A percentile compares a stretch with the other conserved stretches of the same genome.
Conservation (phyloP, 768 basidiomycete genomes). For the Candolleomyces eurysporus region DNA sequence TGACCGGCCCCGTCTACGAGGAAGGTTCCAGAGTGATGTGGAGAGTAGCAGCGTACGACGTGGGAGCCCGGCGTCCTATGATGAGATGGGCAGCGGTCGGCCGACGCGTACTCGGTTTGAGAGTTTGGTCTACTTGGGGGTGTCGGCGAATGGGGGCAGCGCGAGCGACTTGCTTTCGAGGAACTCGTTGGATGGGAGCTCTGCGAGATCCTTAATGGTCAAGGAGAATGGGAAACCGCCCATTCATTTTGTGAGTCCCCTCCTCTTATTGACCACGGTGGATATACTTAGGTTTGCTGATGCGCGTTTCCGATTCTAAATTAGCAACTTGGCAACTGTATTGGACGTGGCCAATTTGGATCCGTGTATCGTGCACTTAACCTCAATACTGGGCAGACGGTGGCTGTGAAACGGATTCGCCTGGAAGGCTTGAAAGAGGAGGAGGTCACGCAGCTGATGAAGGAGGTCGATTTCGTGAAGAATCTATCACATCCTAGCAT, state of each 20-base stretch:
- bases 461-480: constrained; percentile 91
- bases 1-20: constrained; percentile 46
- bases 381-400: constrained; percentile 91
- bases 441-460: constrained; percentile 89
- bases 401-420: constrained; percentile 97
- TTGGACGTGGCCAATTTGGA: constrained; percentile 96
- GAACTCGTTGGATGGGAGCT: constrained; percentile 63
- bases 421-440: constrained; percentile 88
- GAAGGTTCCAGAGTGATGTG: constrained; percentile 74
- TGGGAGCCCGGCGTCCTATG: constrained; percentile 64
- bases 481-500: constrained; percentile 91
- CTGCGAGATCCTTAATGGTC: constrained; percentile 66
- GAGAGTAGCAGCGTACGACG: constrained; percentile 54
- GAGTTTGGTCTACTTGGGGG: constrained; percentile 67
- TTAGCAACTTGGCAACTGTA: constrained; percentile 97
- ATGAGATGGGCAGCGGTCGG: constrained; percentile 53
- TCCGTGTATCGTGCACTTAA: constrained; percentile 94
- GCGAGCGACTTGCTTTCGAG: constrained; percentile 65
- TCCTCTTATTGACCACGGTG: constrained; percentile 1
- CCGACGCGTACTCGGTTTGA: constrained; percentile 64
- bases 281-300: background rate
- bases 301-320: constrained; percentile 3
- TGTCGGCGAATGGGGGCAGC: constrained; percentile 48
- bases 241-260: constrained; percentile 72
- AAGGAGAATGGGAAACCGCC: constrained; percentile 79